phyloP scores from a whole-genome alignment of 257 asterid species.

The Nicotiana benthamiana region DNA sequence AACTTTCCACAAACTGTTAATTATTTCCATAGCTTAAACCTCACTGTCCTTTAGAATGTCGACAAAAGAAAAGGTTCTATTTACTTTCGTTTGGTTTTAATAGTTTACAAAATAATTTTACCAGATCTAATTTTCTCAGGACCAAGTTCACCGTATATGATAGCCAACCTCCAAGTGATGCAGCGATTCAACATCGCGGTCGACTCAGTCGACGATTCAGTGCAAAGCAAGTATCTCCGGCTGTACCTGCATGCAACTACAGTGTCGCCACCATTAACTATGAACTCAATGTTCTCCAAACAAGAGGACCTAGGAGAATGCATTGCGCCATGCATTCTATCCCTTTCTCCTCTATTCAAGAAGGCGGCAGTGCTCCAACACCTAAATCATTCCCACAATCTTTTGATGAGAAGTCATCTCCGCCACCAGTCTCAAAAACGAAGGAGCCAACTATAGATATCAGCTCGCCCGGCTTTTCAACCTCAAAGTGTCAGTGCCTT shows the following conservation, averaged over 20 bases:
- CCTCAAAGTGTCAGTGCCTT: not conserved
- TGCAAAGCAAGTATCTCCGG: slow-evolving; percentile 14
- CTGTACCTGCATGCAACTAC: slow-evolving; percentile 12
- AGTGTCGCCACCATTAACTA: slow-evolving; percentile 12
- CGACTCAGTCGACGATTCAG: slow-evolving; percentile 16
- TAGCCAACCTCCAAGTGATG: slow-evolving; percentile 16
- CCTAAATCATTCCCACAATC: slow-evolving; percentile 13
- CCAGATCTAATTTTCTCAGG: slow-evolving; percentile 21
- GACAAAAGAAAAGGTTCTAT: not conserved
- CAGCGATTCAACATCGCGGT: slow-evolving; percentile 3
- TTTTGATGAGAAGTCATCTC: not conserved
- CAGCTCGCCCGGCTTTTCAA: not conserved
- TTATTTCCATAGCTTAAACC: not conserved
- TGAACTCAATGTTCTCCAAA: slow-evolving; percentile 21
- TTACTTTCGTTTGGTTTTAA: not conserved
- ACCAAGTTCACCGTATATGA: slow-evolving; percentile 22
- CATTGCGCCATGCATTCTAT: slow-evolving; percentile 16
- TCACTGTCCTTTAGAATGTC: not conserved
- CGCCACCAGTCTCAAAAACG: not conserved
- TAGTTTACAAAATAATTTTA: not conserved
- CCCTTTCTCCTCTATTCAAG: slow-evolving; percentile 14
- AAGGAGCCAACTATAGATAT: not conserved
- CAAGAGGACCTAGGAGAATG: slow-evolving; percentile 22
- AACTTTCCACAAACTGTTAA: not conserved
- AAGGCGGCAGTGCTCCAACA: slow-evolving; percentile 15